Evolutionary conservation across 352 stramenopile species (phyloP), one percentile per base, ranked within the genome.

Genomic region (Hyaloperonospora arabidopsidis): DNA sequence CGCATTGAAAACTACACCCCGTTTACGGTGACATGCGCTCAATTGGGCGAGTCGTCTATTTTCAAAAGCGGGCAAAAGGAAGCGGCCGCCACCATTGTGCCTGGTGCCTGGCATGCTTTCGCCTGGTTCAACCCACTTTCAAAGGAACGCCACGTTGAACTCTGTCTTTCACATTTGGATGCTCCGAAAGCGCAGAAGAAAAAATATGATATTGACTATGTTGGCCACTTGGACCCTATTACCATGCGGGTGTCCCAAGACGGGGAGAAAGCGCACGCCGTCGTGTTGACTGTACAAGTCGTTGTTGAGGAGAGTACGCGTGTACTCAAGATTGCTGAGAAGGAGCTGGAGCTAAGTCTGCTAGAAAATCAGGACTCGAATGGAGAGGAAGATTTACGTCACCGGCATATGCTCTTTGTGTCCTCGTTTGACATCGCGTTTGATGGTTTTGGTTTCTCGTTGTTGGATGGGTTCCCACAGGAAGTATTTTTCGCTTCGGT

Each of bases 1-100:
- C 79, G 84, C 7, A 85, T 94, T 43, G 84, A 94, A 65, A 94
- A 94, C 60, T 94, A 82, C 56, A 91, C 84, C n/a, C 81, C 79
- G 41, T 92, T 84, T 50, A 82, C 60, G 32, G 73, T 89, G n/a
- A 75, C 87, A 18, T 89, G 70, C 49, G 76, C 73, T 17, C 81
- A 92, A 39, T 55, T 92, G 53, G 74, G 73, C 3, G 72, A 82
- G 29, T 86, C 75, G 1, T 82, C 72, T 5, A 68, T 92, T 19
- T 89, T 92, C 62, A 83, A 68, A 23, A 46, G 54, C 7, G 74
- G 73, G 0, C 74, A 79, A 21, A 85, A 80, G 21, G 74, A 83
- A 45, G 74, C 66, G 22, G 55, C 47, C 18, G 56, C 68, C 15
- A 81, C 65, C 1, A 53, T 94, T 17, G 86, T 84, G 25, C 57